Conservation (phyloP, 306 rosid species). For the Begonia peltatifolia region DNA sequence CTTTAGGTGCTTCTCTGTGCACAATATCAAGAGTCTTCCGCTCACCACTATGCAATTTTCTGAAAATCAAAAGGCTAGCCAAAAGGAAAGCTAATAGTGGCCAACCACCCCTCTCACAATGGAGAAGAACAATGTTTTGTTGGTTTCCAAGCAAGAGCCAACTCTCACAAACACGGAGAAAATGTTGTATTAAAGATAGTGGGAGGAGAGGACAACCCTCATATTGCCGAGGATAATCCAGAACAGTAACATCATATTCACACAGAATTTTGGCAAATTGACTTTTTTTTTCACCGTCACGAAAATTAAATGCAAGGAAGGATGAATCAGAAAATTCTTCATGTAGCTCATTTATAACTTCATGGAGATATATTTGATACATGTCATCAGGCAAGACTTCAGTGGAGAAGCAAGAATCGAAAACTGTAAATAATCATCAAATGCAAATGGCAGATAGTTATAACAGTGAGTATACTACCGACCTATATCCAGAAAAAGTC, state of each 20-base stretch:
- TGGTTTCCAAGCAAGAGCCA: conserved; percentile 64
- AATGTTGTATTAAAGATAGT: conserved; percentile 70
- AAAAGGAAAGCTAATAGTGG: conserved; percentile 79
- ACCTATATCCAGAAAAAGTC: not conserved
- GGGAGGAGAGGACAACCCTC: conserved; percentile 94
- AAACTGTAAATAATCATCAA: conserved; percentile 36
- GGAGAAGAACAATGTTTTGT: conserved; percentile 61
- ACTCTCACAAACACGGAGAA: conserved; percentile 76
- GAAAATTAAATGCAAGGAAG: conserved; percentile 82
- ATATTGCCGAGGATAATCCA: conserved; percentile 91
- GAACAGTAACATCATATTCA: conserved; percentile 62
- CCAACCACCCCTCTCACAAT: conserved; percentile 98
- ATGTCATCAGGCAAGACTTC: conserved; percentile 79
- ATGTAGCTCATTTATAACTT: conserved; percentile 60
- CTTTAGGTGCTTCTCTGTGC: conserved; percentile 89
- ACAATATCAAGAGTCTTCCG: conserved; percentile 76
- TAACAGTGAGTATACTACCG: no score
- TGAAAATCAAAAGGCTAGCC: conserved; percentile 56
- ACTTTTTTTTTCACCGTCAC: conserved; percentile 74
- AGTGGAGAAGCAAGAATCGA: conserved; percentile 92
- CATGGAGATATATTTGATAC: conserved; percentile 72
- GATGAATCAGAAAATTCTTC: conserved; percentile 92
- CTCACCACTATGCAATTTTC: conserved; percentile 63
- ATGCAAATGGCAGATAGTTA: not conserved
- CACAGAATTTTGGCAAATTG: conserved; percentile 54